Evolutionary conservation across 441 rosid species (phyloP).

Genomic region (Populus trichocarpa): DNA sequence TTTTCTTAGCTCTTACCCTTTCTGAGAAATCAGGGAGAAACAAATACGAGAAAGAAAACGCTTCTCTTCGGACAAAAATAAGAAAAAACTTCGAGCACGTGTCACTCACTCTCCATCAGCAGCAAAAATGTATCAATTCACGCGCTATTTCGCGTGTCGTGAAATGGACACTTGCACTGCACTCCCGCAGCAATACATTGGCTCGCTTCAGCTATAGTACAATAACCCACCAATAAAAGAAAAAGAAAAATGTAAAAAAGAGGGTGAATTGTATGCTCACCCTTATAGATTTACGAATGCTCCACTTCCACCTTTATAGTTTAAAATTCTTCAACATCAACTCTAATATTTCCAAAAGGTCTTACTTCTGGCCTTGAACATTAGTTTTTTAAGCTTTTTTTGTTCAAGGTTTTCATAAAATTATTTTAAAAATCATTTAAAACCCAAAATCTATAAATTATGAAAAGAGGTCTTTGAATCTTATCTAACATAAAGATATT

Average conservation of each 20-base stretch:
- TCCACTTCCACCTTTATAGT: background rate
- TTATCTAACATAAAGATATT: no score
- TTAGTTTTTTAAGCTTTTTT: background rate
- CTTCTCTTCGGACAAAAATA: no score
- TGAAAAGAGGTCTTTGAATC: background rate
- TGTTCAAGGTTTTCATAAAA: no score
- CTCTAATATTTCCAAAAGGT: background rate
- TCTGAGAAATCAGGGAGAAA: background rate
- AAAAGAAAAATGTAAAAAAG: no score
- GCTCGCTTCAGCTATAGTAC: background rate
- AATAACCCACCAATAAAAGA: no score
- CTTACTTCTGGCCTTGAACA: no score
- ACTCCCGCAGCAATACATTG: background rate
- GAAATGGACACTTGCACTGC: background rate
- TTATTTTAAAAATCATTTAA: no score
- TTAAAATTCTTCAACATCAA: background rate
- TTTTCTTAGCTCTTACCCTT: background rate
- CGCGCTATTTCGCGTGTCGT: background rate
- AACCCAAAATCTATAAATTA: no score
- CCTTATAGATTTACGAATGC: background rate
- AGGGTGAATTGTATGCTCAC: background rate
- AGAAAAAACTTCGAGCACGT: background rate
- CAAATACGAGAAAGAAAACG: background rate
- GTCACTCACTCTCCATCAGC: background rate
- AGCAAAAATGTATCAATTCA: background rate